Evolutionary conservation across 768 basidiomycete genomes (phyloP).

Genomic region (Boletus fagicola): DNA sequence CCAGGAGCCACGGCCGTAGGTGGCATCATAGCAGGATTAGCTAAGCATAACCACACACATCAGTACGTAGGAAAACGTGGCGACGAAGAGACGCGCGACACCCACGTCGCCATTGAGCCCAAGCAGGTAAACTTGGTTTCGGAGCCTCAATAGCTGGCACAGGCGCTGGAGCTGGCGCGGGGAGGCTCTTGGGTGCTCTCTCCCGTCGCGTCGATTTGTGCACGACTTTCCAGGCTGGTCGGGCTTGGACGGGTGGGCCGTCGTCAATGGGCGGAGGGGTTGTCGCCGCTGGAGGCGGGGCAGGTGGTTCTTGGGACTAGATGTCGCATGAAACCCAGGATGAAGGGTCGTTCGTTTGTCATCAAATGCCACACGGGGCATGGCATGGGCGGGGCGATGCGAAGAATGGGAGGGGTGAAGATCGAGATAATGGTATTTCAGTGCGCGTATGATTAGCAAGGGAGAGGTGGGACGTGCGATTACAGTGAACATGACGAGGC

Average conservation of each 20-base stretch:
- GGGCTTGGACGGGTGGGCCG: slow-evolving; percentile 46
- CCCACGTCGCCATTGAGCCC: slow-evolving; percentile 83
- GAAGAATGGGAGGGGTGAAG: neutral
- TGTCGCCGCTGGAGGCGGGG: slow-evolving; percentile 39
- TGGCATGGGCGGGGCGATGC: neutral
- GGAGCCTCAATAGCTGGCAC: slow-evolving; percentile 43
- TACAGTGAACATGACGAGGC: neutral
- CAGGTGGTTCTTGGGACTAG: slow-evolving; percentile 36
- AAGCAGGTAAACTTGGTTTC: slow-evolving; percentile 62
- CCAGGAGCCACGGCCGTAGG: slow-evolving; percentile 43
- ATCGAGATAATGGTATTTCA: neutral
- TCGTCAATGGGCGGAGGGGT: slow-evolving; percentile 49
- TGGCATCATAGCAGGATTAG: slow-evolving; percentile 63
- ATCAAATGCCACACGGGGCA: neutral
- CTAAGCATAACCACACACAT: slow-evolving; percentile 34
- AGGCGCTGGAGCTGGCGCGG: slow-evolving; percentile 34
- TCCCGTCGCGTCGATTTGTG: slow-evolving; percentile 60
- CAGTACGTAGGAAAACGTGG: neutral
- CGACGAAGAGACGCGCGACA: neutral
- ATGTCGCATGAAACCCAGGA: neutral
- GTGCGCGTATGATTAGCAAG: neutral
- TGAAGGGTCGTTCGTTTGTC: neutral
- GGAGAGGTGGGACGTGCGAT: neutral
- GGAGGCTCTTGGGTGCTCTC: slow-evolving; percentile 42
- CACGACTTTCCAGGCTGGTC: slow-evolving; percentile 74